phyloP scores from a whole-genome alignment of 2,329 filamentous ascomycete species.

The Ophiostoma sp. region DNA sequence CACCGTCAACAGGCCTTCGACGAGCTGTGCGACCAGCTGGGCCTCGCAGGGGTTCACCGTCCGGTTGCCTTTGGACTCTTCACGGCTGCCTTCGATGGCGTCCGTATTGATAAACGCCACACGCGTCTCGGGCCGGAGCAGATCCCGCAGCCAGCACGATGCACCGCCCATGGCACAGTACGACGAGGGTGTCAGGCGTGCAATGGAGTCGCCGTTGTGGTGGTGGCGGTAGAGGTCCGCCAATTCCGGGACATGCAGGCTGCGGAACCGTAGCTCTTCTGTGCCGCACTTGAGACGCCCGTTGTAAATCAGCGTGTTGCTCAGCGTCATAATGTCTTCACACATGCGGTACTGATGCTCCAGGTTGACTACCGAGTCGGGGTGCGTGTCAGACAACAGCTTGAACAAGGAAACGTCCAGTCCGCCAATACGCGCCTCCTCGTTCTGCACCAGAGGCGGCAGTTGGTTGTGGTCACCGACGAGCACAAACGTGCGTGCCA shows the following conservation, averaged over 20 bases:
- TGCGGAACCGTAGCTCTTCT: slow-evolving; percentile 62
- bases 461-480: slow-evolving; percentile 97
- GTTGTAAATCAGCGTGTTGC: slow-evolving; percentile 89
- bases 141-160: slow-evolving; percentile 69
- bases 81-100: slow-evolving; percentile 59
- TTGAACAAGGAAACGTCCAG: slow-evolving; percentile 93
- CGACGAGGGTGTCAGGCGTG: slow-evolving; percentile 38
- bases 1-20: slow-evolving; percentile 67
- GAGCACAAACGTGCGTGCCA: slow-evolving; percentile 87
- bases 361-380: slow-evolving; percentile 79
- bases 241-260: slow-evolving; percentile 63
- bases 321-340: slow-evolving; percentile 90
- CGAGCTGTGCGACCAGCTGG: slow-evolving; percentile 69
- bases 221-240: slow-evolving; percentile 56
- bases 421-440: slow-evolving; percentile 76
- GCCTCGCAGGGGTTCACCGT: slow-evolving; percentile 87
- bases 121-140: slow-evolving; percentile 64
- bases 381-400: slow-evolving; percentile 81
- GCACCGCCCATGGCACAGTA: slow-evolving; percentile 44
- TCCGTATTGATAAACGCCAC: slow-evolving; percentile 92
- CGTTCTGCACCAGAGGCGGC: slow-evolving; percentile 88
- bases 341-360: slow-evolving; percentile 99
- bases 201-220: slow-evolving; percentile 33
- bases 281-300: slow-evolving; percentile 87
- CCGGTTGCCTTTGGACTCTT: slow-evolving; percentile 73